Conservation (phyloP, 2,329 filamentous ascomycete genomes). For the Epichloe baconii region DNA sequence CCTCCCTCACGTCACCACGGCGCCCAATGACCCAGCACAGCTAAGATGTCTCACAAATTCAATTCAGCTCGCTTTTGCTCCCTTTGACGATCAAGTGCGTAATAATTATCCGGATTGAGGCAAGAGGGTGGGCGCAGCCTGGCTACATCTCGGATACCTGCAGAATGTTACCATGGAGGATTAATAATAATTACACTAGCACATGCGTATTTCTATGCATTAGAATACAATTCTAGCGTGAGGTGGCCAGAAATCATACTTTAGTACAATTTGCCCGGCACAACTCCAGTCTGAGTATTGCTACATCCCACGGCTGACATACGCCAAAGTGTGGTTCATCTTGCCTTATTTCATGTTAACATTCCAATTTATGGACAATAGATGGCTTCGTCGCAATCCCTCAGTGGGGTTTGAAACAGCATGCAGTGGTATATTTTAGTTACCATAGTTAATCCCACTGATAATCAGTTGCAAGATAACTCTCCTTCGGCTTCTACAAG, state of each 20-base stretch:
- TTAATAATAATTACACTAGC: background rate
- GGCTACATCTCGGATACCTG: background rate
- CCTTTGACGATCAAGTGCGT: background rate
- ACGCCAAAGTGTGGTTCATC: background rate
- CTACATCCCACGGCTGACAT: too few relatives aligned
- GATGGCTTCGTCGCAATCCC: background rate
- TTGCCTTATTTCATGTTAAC: background rate
- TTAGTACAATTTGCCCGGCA: background rate
- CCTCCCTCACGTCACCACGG: conserved; percentile 10
- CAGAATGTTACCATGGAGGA: background rate
- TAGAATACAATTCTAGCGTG: background rate
- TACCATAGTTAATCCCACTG: background rate
- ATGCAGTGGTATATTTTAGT: background rate
- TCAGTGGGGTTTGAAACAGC: background rate
- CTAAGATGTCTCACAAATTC: conserved; percentile 5
- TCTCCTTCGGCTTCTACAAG: background rate
- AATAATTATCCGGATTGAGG: background rate
- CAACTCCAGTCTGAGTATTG: too few relatives aligned
- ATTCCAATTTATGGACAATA: background rate
- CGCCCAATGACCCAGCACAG: conserved; percentile 3
- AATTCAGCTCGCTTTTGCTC: background rate
- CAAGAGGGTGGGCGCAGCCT: background rate
- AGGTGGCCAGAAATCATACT: background rate
- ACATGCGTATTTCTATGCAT: background rate
- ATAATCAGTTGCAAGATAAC: background rate